These are phyloP conservation scores for Senecio squalidus DNA, from an alignment of 140 eudicot genomes.

Conservation along the genomic window DNA sequence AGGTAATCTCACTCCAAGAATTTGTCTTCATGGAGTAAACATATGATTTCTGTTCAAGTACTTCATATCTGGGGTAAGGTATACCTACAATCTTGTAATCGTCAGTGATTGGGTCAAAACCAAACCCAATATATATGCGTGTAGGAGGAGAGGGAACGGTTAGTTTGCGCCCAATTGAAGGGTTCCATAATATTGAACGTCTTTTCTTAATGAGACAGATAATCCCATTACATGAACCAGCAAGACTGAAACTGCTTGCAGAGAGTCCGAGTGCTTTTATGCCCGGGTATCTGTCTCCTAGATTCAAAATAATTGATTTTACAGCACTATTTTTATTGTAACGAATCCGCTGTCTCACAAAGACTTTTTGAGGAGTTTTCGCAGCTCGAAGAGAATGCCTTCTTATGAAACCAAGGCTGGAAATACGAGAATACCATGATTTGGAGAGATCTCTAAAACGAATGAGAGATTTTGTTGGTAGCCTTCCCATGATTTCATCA, in stretches of 20 bases:
- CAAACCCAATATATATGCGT: neutral
- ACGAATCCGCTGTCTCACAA: neutral
- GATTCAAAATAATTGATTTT: too few relatives aligned
- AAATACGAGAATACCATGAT: neutral
- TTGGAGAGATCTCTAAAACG: neutral
- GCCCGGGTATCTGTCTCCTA: neutral
- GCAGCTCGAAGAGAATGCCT: neutral
- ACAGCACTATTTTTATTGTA: neutral
- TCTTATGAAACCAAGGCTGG: neutral
- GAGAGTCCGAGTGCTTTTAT: slow-evolving; percentile 11
- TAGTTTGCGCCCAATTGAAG: slow-evolving; percentile 3
- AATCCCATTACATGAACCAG: slow-evolving; percentile 9
- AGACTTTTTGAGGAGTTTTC: slow-evolving; percentile 1
- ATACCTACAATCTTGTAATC: slow-evolving; percentile 23
- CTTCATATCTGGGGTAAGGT: neutral
- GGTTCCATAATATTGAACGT: neutral
- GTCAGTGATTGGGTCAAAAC: neutral
- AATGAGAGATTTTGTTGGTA: neutral
- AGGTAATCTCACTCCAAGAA: slow-evolving; percentile 22
- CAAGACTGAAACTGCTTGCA: neutral
- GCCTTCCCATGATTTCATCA: neutral
- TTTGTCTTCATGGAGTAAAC: slow-evolving; percentile 22
- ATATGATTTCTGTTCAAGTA: slow-evolving; percentile 14
- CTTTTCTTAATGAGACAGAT: neutral
- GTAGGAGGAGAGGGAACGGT: neutral